Conservation (phyloP, 345 rosid species). For the Ceriops tagal region DNA sequence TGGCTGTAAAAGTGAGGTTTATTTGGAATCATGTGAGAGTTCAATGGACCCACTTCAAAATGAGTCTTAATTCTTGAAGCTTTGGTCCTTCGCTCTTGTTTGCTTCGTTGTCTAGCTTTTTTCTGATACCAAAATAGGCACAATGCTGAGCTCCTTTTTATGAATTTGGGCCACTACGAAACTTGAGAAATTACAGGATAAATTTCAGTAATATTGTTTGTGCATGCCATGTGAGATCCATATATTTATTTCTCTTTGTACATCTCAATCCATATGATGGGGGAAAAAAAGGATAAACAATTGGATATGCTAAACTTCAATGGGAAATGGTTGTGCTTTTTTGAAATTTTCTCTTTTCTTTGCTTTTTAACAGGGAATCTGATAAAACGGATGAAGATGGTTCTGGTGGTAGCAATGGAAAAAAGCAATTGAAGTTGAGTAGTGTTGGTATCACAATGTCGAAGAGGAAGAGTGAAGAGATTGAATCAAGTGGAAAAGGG, state of each 20-base stretch:
- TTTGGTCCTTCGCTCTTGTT: neutral
- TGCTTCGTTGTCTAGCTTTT: neutral
- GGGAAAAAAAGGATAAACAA: neutral
- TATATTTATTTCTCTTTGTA: neutral
- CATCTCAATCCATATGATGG: neutral
- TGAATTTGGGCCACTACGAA: neutral
- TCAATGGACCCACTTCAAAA: constrained; percentile 1
- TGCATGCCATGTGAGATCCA: neutral
- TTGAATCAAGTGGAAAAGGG: constrained; percentile 78
- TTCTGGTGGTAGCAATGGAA: constrained; percentile 39
- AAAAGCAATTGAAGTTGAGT: constrained; percentile 66
- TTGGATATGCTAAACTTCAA: neutral
- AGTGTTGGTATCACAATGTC: constrained; percentile 56
- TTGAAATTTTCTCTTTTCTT: neutral
- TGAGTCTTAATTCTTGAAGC: neutral
- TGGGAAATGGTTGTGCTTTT: neutral
- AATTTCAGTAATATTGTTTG: neutral
- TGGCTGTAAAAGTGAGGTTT: neutral
- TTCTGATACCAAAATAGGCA: neutral
- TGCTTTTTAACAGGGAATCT: constrained; percentile 48
- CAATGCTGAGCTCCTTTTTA: neutral
- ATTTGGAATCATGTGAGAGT: neutral
- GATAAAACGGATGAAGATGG: constrained; percentile 62
- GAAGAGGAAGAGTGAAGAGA: constrained; percentile 68
- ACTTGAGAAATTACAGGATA: neutral